These are phyloP conservation scores for Colletotrichum tropicale DNA, from an alignment of 2,329 filamentous ascomycete genomes.

Conservation along the genomic window DNA sequence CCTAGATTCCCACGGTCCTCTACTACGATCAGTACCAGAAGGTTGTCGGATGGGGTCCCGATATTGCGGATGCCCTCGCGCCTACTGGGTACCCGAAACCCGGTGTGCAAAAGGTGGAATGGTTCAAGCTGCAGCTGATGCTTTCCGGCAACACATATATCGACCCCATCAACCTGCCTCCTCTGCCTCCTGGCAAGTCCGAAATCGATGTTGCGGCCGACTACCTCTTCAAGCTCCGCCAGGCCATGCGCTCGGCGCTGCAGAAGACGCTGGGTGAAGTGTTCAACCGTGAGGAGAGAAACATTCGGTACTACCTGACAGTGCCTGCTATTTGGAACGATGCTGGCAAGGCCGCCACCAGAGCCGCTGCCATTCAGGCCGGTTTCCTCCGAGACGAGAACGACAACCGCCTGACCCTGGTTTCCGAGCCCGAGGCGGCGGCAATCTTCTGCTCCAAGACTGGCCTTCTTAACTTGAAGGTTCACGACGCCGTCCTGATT, in stretches of 20 bases:
- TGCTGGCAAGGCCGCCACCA: conserved; percentile 94
- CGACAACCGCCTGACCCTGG: conserved; percentile 91
- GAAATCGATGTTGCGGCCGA: conserved; percentile 99
- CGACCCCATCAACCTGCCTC: conserved; percentile 97
- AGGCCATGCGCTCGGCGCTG: conserved; percentile 93
- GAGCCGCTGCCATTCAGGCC: conserved; percentile 94
- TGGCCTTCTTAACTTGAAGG: conserved; percentile 91
- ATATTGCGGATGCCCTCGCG: conserved; percentile 95
- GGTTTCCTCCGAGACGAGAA: conserved; percentile 97
- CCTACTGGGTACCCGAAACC: conserved; percentile 98
- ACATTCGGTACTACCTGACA: conserved; percentile 96
- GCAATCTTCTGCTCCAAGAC: conserved; percentile 98
- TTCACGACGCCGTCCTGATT: conserved; percentile 98
- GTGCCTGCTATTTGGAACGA: conserved; percentile 99
- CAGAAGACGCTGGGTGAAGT: conserved; percentile 97
- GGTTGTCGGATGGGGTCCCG: conserved; percentile 98
- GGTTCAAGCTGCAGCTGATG: conserved; percentile 99
- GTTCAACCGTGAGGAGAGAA: conserved; percentile 96
- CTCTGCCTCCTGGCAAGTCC: conserved; percentile 95
- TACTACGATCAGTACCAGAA: conserved; percentile 99
- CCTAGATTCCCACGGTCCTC: conserved; percentile 96
- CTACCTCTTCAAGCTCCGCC: conserved; percentile 96
- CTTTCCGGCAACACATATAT: conserved; percentile 98
- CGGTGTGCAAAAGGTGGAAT: conserved; percentile 98
- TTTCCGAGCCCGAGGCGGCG: conserved; percentile 96